Base-by-base conservation (phyloP, 345 rosid genomes). In the Salix koriyanagi region DNA sequence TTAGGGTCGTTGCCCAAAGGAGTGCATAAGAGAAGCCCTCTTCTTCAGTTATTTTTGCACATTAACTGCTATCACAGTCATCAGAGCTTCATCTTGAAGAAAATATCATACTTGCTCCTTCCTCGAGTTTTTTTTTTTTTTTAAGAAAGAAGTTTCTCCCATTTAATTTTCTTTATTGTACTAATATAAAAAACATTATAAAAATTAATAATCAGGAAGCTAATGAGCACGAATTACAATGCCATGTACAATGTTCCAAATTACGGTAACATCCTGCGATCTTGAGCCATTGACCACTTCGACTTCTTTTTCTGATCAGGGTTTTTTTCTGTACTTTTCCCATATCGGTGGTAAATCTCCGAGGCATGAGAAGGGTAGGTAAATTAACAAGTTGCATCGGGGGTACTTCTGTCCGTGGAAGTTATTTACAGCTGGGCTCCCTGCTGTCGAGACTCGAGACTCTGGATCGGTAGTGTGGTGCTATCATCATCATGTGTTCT, bases 231-330 rank as follows among this genome's bases (percentile, higher is more conserved):
- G 65, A 74, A 44, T 76, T 69, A 36, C 79, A 21, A 71, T 42
- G 79, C 12, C 42, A 0, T 23, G 30, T 44, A 18, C 6, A 52
- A 37, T 2, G 21, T 37, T 65, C 54, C 15, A 74, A 84, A 71
- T 80, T 75, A 82, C 89, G 64, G 76, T 76, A 19, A 67, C 76
- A 36, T 72, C 83, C 85, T 66, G 39, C 28, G 28, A 44, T 32
- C 64, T 52, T 10, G 11, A 26, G 28, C 48, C 76, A 65, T 84
- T 84, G 87, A 84, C 89, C 90, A 78, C 80, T 77, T 78, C 73
- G 82, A 79, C 83, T 70, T 8, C 58, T 18, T 58, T 52, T 58
- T 75, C 46, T 54, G 9, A 0, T 0, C 9, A 30, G 37, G 79
- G 84, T 58, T 2, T 58, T 66, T 52, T 37, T 30, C 65, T 14